Base-by-base conservation (phyloP, 2,329 filamentous ascomycete species). In the Aspergillus sp. region DNA sequence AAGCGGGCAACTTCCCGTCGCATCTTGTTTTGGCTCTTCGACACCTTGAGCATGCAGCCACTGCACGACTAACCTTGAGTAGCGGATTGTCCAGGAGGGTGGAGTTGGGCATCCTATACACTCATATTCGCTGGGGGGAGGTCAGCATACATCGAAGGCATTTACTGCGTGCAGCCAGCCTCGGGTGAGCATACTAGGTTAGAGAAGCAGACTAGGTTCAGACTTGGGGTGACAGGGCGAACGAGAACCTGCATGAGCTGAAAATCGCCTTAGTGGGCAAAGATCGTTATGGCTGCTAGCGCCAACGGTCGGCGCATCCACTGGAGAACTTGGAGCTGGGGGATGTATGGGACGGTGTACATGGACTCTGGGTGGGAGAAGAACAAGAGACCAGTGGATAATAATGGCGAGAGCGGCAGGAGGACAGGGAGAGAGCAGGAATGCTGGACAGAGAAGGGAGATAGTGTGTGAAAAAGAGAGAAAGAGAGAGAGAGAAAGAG, bases 21-120 rank as follows among this genome's bases (percentile, higher is more conserved):
- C 91, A 98, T 77, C 93, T 95, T 56, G 96, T 86, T 66, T 98
- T 98, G 33, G 89, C 88, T 40, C 81, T 76, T 39, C 91, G 84
- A 66, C 83, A 89, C 68, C 82, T 71, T 37, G 82, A 83, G 57
- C 83, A 89, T 15, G 83, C 83, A 34, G 82, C 82, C 30, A 86
- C 82, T 4, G 83, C 82, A 41, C 83, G 72, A 52, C 81, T 86
- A 42, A 89, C 83, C 48, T 63, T 63, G 24, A 64, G 50, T 32
- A 63, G 41, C 6, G 60, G 60, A 30, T 50, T 54, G 36, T 63
- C 58, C 39, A 63, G 44, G 42, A 60, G 57, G n/a, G 47, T 50
- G 20, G 49, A 44, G 30, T 49, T 46, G 19, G 57, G 53, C 55
- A 59, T 60, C 32, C 34, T 50, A 39, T 17, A 29, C 16, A 36